phyloP scores from a whole-genome alignment of 331 rosid genomes.

The Cucumis variabilis region DNA sequence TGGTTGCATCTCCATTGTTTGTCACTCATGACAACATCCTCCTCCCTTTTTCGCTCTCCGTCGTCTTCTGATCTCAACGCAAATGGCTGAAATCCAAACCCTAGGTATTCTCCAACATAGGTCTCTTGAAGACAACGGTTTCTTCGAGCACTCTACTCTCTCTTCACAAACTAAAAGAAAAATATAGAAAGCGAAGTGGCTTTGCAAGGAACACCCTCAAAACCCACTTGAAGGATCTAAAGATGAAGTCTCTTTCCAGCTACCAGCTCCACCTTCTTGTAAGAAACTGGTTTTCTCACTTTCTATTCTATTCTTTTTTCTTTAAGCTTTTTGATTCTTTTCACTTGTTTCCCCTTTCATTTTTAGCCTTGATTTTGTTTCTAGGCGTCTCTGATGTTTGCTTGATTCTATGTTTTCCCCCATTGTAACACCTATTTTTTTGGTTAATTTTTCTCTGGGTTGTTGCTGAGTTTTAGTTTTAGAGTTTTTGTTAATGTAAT shows the following conservation, averaged over 20 bases:
- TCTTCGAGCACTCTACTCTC: no score
- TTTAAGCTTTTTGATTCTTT: not conserved
- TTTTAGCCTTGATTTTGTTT: not conserved
- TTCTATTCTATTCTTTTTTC: conserved; percentile 20
- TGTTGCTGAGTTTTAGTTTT: conserved; percentile 8
- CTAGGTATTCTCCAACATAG: conserved; percentile 60
- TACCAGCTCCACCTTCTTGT: no score
- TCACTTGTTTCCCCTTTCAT: not conserved
- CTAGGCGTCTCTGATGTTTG: conserved; percentile 14
- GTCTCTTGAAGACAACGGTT: no score
- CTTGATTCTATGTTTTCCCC: not conserved
- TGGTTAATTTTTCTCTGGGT: not conserved
- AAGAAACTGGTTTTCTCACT: no score
- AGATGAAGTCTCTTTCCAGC: no score
- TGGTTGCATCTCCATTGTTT: no score
- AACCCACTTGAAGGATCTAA: no score
- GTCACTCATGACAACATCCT: no score
- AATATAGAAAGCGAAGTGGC: no score
- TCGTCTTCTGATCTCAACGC: not conserved
- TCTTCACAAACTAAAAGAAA: no score
- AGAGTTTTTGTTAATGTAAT: not conserved
- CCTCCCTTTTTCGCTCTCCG: not conserved
- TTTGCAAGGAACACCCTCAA: no score
- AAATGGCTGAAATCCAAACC: conserved; percentile 74
- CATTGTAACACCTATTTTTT: not conserved